Evolutionary conservation across 768 basidiomycete genomes (phyloP).

Genomic region (Trametes sanguinea): DNA sequence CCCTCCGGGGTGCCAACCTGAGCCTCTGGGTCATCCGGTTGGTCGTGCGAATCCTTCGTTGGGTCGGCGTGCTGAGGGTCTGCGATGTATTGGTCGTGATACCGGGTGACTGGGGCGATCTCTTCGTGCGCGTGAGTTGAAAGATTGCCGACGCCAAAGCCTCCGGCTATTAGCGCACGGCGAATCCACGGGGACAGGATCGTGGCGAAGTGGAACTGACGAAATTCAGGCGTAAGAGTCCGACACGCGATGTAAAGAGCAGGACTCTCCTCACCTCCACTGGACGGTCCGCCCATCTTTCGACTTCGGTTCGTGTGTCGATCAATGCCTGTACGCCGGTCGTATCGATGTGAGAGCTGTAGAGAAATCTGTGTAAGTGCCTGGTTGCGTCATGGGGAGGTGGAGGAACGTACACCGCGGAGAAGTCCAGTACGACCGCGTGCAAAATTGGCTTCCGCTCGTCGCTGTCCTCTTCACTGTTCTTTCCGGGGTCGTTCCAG

Average conservation of each 20-base stretch:
- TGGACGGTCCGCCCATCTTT: constrained; percentile 76
- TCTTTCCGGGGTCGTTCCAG: constrained; percentile 91
- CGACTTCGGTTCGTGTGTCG: constrained; percentile 81
- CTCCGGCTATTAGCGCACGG: constrained; percentile 82
- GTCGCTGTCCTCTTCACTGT: constrained; percentile 46
- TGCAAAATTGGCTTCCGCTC: constrained; percentile 63
- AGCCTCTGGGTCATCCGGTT: constrained; percentile 10
- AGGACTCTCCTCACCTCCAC: constrained; percentile 45
- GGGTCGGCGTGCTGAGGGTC: constrained; percentile 32
- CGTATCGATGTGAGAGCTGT: constrained; percentile 82
- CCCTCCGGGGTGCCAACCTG: not conserved
- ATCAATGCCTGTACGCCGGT: constrained; percentile 89
- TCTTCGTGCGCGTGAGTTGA: constrained; percentile 52
- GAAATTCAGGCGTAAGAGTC: not conserved
- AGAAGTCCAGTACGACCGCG: constrained; percentile 90
- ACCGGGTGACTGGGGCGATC: constrained; percentile 72
- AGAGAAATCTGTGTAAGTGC: not conserved
- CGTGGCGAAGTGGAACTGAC: constrained; percentile 85
- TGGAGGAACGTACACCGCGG: constrained; percentile 60
- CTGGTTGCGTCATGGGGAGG: constrained; percentile 1
- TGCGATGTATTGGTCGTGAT: constrained; percentile 41
- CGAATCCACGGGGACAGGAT: constrained; percentile 91
- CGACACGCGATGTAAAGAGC: not conserved
- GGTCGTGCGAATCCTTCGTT: not conserved
- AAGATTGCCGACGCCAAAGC: constrained; percentile 72